Evolutionary conservation across 2,329 filamentous ascomycete genomes (phyloP).

Genomic region (Cladosporium cucumerinum): DNA sequence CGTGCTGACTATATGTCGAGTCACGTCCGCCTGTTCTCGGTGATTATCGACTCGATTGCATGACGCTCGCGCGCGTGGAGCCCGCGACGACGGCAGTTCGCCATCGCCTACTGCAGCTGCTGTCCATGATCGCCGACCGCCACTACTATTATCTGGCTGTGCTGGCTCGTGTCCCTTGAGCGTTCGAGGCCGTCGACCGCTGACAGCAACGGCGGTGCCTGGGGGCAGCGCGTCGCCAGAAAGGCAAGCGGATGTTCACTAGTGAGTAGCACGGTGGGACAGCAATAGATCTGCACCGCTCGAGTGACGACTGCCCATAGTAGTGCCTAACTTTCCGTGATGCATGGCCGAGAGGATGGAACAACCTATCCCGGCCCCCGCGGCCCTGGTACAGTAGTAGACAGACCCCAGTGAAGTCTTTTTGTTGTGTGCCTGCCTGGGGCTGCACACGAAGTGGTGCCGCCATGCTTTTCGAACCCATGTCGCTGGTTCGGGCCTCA

Average conservation of each 20-base stretch:
- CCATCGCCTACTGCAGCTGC: background rate
- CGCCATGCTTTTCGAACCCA: constrained; percentile 15
- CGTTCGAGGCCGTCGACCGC: constrained; percentile 1
- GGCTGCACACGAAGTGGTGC: constrained; percentile 12
- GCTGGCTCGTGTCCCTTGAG: background rate
- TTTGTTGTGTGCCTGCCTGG: constrained; percentile 12
- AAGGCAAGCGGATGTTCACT: background rate
- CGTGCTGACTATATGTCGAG: constrained; percentile 1
- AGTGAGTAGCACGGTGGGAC: background rate
- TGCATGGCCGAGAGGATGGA: constrained; percentile 4
- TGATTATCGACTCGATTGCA: constrained; percentile 7
- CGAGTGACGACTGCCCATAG: constrained; percentile 9
- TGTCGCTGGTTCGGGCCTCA: constrained; percentile 13
- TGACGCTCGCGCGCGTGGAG: constrained; percentile 8
- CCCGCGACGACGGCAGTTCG: background rate
- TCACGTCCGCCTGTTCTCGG: constrained; percentile 6
- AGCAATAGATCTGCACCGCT: constrained; percentile 8
- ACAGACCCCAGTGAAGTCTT: constrained; percentile 9
- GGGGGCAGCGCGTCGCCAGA: background rate
- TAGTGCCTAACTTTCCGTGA: background rate
- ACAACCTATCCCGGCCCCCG: constrained; percentile 14
- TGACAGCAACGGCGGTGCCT: background rate
- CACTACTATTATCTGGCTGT: background rate
- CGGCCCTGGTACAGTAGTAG: constrained; percentile 10
- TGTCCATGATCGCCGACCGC: background rate